Evolutionary conservation across 2,329 filamentous ascomycete genomes (phyloP), one percentile per base, ranked within the genome.

Genomic region (Cytospora mali): DNA sequence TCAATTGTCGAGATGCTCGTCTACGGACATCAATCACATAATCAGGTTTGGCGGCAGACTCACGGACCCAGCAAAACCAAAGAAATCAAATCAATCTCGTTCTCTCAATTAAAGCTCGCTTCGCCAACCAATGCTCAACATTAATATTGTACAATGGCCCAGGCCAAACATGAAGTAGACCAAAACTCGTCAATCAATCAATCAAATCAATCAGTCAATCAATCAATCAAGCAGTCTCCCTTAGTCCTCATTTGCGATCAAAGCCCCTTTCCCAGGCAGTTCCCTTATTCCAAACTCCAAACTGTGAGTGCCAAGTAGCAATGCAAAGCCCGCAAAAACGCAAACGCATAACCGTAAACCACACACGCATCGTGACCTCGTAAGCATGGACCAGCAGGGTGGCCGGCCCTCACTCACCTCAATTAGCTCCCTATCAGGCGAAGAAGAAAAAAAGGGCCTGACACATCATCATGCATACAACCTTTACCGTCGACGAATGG

Each of bases 221-320:
- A 35, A 48, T 46, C 50, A 54, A 25, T 35, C 58, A 48, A 29
- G 50, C 54, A 58, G 51, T 52, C 55, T 58, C 23, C n/a, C 23
- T 46, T 50, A 27, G 42, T 55, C 53, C 27, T 51, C 33, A 39
- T 51, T 28, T 23, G 46, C 55, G 46, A 16, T 33, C 49, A 42
- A n/a, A 46, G 28, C 28, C 18, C 27, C 23, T 35, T 55, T 29
- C 50, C 42, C 42, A 55, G 50, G 50, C 42, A 57, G 25, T 23
- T 56, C 52, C 58, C 35, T 51, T 18, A 4, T 23, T 23, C 62
- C 55, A 25, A 64, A 64, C 62, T 64, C 59, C 62, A 52, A 64
- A 64, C 59, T 51, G 51, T 55, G 51, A 14, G 58, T 31, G n/a
- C 33, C 49, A 59, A 60, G 42, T 4, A 64, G 62, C 51, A 64